phyloP scores from a whole-genome alignment of 1,284 basidiomycete species.

The Pseudozyma sp. region DNA sequence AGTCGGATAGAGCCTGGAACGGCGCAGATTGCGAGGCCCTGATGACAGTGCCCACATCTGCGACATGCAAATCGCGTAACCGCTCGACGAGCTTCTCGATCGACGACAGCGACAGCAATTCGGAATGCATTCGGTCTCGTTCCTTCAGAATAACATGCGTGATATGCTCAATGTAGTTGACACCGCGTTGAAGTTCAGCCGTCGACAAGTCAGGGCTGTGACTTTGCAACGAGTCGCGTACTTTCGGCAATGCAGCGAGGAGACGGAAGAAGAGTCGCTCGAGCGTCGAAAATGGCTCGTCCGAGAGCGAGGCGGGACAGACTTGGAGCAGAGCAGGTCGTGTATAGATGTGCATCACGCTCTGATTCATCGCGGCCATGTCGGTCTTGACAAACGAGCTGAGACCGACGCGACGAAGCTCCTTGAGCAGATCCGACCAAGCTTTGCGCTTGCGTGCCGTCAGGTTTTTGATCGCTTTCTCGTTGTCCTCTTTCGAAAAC shows the following conservation, averaged over 20 bases:
- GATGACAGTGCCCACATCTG: constrained; percentile 5
- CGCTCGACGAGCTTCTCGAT: constrained; percentile 25
- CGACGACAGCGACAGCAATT: constrained; percentile 23
- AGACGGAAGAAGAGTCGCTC: constrained; percentile 82
- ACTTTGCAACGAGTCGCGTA: constrained; percentile 76
- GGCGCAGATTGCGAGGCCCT: constrained; percentile 13
- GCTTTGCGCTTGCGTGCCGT: constrained; percentile 86
- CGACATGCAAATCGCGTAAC: constrained; percentile 17
- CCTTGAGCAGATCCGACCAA: constrained; percentile 89
- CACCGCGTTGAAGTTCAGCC: constrained; percentile 83
- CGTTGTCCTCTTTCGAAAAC: constrained; percentile 69
- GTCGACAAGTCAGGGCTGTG: constrained; percentile 87
- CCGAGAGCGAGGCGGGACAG: constrained; percentile 37
- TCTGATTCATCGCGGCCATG: constrained; percentile 76
- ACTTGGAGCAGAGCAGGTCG: constrained; percentile 60
- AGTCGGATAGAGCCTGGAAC: constrained; percentile 29
- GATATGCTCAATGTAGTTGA: constrained; percentile 83
- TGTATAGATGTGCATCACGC: constrained; percentile 78
- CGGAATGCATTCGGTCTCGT: constrained; percentile 38
- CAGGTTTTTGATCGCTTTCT: constrained; percentile 81
- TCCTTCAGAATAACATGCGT: constrained; percentile 48
- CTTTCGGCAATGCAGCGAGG: constrained; percentile 76
- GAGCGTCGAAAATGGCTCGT: constrained; percentile 69
- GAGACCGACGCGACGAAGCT: constrained; percentile 84
- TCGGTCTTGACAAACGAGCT: constrained; percentile 72